These are phyloP conservation scores for Aspergillus leporis DNA, from an alignment of 495 filamentous ascomycete genomes.

Conservation along the genomic window DNA sequence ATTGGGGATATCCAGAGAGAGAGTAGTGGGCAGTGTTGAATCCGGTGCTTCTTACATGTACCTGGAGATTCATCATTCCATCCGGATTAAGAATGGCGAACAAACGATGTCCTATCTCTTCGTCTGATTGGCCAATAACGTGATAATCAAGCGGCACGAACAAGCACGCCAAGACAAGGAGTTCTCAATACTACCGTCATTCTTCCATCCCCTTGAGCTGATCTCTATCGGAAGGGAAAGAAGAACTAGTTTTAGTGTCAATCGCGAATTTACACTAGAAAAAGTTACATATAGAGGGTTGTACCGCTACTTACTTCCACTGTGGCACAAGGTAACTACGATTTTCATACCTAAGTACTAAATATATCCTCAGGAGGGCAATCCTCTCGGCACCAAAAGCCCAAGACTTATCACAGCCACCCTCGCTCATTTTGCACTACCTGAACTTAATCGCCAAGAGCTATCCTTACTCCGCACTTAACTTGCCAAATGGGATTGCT, in stretches of 20 bases:
- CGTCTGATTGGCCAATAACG: not conserved
- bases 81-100: not conserved
- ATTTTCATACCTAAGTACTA: not conserved
- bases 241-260: no score
- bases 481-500: not conserved
- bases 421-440: not conserved
- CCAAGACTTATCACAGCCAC: not conserved
- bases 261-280: no score
- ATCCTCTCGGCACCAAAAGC: not conserved
- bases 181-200: no score
- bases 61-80: not conserved
- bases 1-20: not conserved
- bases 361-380: not conserved
- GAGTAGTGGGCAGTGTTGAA: not conserved
- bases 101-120: not conserved
- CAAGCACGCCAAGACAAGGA: not conserved
- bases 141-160: not conserved
- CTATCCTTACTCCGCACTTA: not conserved
- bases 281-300: no score
- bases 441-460: not conserved
- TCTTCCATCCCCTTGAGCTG: no score
- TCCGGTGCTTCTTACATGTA: not conserved
- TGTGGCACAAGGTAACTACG: not conserved
- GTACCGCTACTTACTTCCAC: no score
- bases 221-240: no score